Evolutionary conservation across 2,329 filamentous ascomycete genomes (phyloP), one percentile per base, ranked within the genome.

Genomic region (Escovopsis sp.): DNA sequence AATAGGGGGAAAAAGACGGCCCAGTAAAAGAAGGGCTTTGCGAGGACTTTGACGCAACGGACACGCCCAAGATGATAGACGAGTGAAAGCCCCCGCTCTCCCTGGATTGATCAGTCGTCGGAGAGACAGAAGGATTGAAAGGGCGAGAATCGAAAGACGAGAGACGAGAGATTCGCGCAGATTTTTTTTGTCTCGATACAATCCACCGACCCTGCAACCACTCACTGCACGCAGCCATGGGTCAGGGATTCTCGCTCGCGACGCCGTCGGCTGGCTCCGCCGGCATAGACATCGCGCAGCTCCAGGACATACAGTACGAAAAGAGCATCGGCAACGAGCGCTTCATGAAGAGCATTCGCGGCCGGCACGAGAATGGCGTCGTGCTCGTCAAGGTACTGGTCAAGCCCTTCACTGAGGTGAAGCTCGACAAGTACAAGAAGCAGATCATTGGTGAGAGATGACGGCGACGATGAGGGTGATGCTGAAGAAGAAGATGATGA

Each of bases 311-410:
- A 45, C 78, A 82, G 33, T 94, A 95, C 65, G 91, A 98, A 64
- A 87, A 83, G 63, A 86, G 86, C 33, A 77, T 98, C 55, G 89
- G 89, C 39, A 86, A 83, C 51, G 87, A 86, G 23, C 80, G 91
- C 33, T 95, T 98, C 55, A 91, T 98, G 81, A 95, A 96, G 64
- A 91, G 85, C 49, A 88, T 96, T 49, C 79, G 89, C 50, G 91
- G 89, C 23, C 76, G 87, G 40, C 85, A 94, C 59, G 82, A 83
- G 54, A 84, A 94, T 68, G 89, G 91, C 43, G 71, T 95, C 35
- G 88, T 94, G 15, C 80, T 96, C 43, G 87, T 93, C 57, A 96
- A 96, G 65, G 82, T 94, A 28, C 82, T 94, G 44, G 85, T 93
- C 61, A 98, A 98, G 63, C 87, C 88, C 3, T 93, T 87, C 58